A percentile compares a stretch with the other conserved stretches of the same genome.
Evolutionary conservation across 345 rosid species (phyloP).

Genomic region (Gossypium arboreum): DNA sequence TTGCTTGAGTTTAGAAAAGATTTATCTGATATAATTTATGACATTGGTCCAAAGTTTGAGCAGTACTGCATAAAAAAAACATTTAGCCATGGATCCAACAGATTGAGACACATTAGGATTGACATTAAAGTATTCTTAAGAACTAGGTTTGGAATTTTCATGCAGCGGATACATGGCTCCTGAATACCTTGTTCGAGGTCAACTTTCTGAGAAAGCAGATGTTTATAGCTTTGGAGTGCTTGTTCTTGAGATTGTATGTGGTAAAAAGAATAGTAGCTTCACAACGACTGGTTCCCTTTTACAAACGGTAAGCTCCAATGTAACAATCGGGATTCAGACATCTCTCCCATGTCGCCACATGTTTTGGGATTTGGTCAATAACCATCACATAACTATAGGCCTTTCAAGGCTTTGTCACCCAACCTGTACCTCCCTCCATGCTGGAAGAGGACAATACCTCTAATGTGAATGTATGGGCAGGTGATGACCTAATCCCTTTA

Average conservation of each 20-base stretch:
- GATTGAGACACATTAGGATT: background rate
- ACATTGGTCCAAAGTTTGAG: background rate
- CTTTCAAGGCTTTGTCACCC: background rate
- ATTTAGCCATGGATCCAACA: background rate
- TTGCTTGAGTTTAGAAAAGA: slow-evolving; percentile 32
- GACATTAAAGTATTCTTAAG: background rate
- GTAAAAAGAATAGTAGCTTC: slow-evolving; percentile 35
- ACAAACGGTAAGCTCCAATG: slow-evolving; percentile 32
- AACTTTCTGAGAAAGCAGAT: slow-evolving; percentile 54
- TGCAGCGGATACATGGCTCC: slow-evolving; percentile 66
- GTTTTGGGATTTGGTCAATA: background rate
- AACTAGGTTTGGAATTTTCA: background rate
- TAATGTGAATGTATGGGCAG: background rate
- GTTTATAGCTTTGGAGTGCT: slow-evolving; percentile 53
- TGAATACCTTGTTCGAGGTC: slow-evolving; percentile 47
- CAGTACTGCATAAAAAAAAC: background rate
- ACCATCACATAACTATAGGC: background rate
- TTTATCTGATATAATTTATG: background rate
- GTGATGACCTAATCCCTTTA: background rate
- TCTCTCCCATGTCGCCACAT: background rate
- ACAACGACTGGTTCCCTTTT: slow-evolving; percentile 35
- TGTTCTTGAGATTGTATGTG: slow-evolving; percentile 41
- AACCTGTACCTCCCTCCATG: background rate
- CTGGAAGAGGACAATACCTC: background rate
- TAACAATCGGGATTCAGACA: background rate